Conservation (phyloP, 1,139 yeast genomes). For the Yamadazyma triangularis region DNA sequence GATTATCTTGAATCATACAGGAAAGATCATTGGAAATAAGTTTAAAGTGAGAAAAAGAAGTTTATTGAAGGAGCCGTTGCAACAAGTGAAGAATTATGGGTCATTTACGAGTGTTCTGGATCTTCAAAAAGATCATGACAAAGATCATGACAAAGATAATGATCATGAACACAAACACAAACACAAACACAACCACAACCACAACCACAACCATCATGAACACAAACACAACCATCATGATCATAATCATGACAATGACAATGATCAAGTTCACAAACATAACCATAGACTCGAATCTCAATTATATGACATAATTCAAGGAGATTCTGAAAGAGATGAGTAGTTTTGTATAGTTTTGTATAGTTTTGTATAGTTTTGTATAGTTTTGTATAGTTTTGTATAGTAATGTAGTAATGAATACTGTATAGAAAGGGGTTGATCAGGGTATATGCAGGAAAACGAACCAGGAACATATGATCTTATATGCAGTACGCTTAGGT, state of each 20-base stretch:
- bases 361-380: no score
- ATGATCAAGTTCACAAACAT: not conserved
- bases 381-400: no score
- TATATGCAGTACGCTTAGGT: no score
- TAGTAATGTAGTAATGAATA: no score
- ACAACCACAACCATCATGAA: slow-evolving; percentile 12
- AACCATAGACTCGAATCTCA: not conserved
- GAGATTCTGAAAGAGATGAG: no score
- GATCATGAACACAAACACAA: slow-evolving; percentile 13
- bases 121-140: slow-evolving; percentile 9
- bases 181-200: slow-evolving; percentile 6
- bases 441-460: no score
- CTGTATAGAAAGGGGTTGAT: no score
- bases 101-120: slow-evolving; percentile 37
- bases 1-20: slow-evolving; percentile 69
- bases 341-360: no score
- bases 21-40: slow-evolving; percentile 76
- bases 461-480: no score
- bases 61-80: slow-evolving; percentile 32
- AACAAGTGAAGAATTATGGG: slow-evolving; percentile 40
- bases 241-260: not conserved
- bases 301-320: no score
- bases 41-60: slow-evolving; percentile 40
- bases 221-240: slow-evolving; percentile 6
- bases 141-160: slow-evolving; percentile 31